phyloP scores from a whole-genome alignment of 352 stramenopile species.

The Phytophthora meadii region DNA sequence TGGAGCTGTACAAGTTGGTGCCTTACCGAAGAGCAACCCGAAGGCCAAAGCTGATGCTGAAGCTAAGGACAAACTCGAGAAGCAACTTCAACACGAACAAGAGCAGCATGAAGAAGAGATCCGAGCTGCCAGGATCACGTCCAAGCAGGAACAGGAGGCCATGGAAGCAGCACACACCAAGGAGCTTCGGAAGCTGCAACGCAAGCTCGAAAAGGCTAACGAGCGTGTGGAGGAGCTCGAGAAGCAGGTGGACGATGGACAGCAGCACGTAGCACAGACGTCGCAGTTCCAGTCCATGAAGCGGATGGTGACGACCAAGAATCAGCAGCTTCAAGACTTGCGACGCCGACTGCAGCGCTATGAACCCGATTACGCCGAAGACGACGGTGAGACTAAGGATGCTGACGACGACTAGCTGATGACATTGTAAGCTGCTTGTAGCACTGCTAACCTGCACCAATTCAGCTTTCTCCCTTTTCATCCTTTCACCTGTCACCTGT shows the following conservation, averaged over 20 bases:
- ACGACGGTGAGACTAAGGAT: conserved; percentile 62
- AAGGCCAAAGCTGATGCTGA: conserved; percentile 35
- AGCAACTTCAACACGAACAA: conserved; percentile 45
- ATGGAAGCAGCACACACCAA: conserved; percentile 58
- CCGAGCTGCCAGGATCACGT: conserved; percentile 56
- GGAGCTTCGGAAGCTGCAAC: conserved; percentile 60
- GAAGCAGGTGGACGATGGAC: conserved; percentile 58
- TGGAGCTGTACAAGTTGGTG: conserved; percentile 30
- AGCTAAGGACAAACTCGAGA: conserved; percentile 32
- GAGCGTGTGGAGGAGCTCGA: conserved; percentile 67
- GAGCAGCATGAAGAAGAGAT: conserved; percentile 70
- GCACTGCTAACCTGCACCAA: neutral
- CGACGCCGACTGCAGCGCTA: conserved; percentile 77
- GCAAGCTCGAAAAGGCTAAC: conserved; percentile 60
- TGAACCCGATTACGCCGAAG: conserved; percentile 64
- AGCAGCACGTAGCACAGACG: conserved; percentile 78
- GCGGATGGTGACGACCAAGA: conserved; percentile 83
- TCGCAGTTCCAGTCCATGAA: conserved; percentile 90
- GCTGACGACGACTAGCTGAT: conserved; percentile 49
- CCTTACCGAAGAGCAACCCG: conserved; percentile 26
- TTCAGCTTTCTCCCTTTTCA: too few species aligned
- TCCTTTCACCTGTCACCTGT: too few species aligned
- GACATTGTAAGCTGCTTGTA: neutral
- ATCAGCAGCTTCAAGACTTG: conserved; percentile 75
- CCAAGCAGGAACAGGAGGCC: conserved; percentile 53